Evolutionary conservation across 768 basidiomycete genomes (phyloP), one percentile per base, ranked within the genome.

Genomic region (Lactifluus volemus): DNA sequence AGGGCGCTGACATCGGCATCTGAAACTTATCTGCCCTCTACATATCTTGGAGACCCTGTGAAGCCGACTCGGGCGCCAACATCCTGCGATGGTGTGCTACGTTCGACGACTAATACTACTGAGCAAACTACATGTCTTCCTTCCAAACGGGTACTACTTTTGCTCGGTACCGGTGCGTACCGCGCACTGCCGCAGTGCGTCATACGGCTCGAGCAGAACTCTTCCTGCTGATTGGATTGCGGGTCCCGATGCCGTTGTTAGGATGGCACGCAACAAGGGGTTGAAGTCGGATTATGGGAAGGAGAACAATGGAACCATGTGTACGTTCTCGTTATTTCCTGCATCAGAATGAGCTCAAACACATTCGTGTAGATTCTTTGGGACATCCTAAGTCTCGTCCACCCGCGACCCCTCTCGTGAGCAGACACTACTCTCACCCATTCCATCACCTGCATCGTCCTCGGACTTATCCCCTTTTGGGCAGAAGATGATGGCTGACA

Each of bases 401-500:
- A 15, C 77, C 74, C 41, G 67, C 74, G 49, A 79, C 81, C 48
- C 84, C 82, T 55, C 68, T 19, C 77, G 75, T 49, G 75, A 77
- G 10, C 79, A 68, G 29, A 58, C 80, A 6, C 69, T 70, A 32
- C 73, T 74, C 12, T 76, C 73, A 59, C 68, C 70, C 34, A 54
- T 67, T 52, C 79, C 84, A 3, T 88, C 86, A 1, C 86, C 88
- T 21, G 80, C 85, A 25, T 84, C 81, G 32, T 88, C 88, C 2
- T 81, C 86, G 10, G 89, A 90, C 63, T 73, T 91, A 53, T 90
- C 88, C 19, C 86, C 86, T 14, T 73, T 84, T 36, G 84, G 80
- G 5, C 78, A 77, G 65, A 78, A 84, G 68, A 77, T 90, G 67
- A 90, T 90, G 88, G 73, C 74, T 59, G 79, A 84, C 65, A 69